Base-by-base conservation (phyloP, 192 early-diverging fungal species). In the Umbelopsis sp. region DNA sequence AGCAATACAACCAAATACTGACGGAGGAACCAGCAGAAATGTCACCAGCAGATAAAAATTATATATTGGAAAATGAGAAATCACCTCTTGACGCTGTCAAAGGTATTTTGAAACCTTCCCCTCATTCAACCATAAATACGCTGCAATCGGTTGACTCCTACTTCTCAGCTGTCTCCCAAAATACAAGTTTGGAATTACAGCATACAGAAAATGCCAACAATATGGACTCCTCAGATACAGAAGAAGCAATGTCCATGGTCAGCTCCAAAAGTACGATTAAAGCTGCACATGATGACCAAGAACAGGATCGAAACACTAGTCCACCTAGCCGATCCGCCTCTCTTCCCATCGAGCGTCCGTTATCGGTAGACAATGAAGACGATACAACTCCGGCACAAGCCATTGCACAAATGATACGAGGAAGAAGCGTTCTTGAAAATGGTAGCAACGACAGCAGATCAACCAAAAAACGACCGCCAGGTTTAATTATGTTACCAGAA, bases 321-420 rank as follows among this genome's bases (percentile, higher is more conserved):
- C 27, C 55, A 18, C 55, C 55, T 16, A 61, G 11, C 33, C 55
- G 55, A 7, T 35, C 27, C 2, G 35, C 55, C 18, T 61, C 55
- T 33, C 16, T 61, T 25, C 55, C 55, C 13, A 25, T 18, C 13
- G 30, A 41, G 10, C 37, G 37, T 4, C 37, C 37, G 2, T 41
- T 30, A 61, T 27, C 27, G 0, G 30, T 12, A 2, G 27, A 16
- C 37, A 35, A 15, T 30, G 33, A 15, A 7, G 55, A 61, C 0
- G 55, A 61, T 61, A 25, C 27, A 35, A 61, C 55, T n/a, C 55
- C 55, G 27, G 55, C 55, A 16, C 55, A 61, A 13, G 55, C 55
- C 4, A 61, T 61, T 61, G 55, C 55, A 35, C 55, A 61, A 61
- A 25, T 61, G 11, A 30, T 61, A n/a, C 25, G 55, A 61, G 55